Evolutionary conservation across 1,139 yeast genomes (phyloP).

Genomic region (Candida sp.): DNA sequence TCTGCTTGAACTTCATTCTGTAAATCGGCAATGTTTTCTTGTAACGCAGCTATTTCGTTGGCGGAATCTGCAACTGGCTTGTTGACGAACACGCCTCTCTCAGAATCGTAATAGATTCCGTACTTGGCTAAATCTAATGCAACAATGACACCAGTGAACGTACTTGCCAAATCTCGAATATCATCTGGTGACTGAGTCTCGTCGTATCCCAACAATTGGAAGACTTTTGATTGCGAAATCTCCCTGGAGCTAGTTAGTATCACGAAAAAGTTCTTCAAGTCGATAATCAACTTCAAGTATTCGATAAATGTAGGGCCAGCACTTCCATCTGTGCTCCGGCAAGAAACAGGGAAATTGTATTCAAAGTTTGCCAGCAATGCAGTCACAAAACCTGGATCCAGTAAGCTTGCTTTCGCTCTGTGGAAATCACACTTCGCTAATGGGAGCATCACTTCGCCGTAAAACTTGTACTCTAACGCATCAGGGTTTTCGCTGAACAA

Average conservation of each 20-base stretch:
- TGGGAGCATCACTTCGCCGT: constrained; percentile 19
- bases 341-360: constrained; percentile 26
- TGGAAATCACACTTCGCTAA: constrained; percentile 21
- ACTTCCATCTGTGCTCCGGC: constrained; percentile 2
- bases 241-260: constrained; percentile 27
- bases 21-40: constrained; percentile 23
- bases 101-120: constrained; percentile 31
- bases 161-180: constrained; percentile 17
- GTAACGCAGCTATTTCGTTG: constrained; percentile 9
- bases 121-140: constrained; percentile 31
- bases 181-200: constrained; percentile 8
- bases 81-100: constrained; percentile 28
- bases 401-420: constrained; percentile 16
- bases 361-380: constrained; percentile 21
- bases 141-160: constrained; percentile 25
- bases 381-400: constrained; percentile 12
- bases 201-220: constrained; percentile 30
- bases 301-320: constrained; percentile 20
- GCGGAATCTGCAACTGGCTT: constrained; percentile 8
- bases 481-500: constrained; percentile 19
- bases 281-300: constrained; percentile 28
- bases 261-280: constrained; percentile 32
- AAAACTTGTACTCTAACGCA: constrained; percentile 20
- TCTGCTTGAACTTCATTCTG: constrained; percentile 27
- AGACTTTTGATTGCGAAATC: constrained; percentile 25